Evolutionary conservation across 73 alveolate genomes (phyloP), one percentile per base, ranked within the genome.

Genomic region (Halteria grandinella): DNA sequence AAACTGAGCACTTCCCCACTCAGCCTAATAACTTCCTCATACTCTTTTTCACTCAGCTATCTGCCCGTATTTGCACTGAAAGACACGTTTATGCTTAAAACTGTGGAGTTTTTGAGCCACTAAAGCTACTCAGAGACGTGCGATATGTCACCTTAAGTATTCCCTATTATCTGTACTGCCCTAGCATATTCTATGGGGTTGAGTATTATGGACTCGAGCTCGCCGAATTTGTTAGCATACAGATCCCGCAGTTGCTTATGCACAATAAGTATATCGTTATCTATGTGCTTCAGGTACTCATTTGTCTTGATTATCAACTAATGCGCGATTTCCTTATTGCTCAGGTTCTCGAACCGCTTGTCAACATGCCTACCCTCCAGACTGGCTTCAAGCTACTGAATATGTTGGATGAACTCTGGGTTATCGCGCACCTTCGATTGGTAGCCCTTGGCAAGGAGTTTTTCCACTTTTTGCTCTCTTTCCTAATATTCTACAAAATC

Each of bases 131-230:
- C 87, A 20, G 36, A 10, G 39, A 36, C 60, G 6, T 29, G 14
- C 2, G 71, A 32, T 50, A 84, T 69, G 43, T 89, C n/a, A n/a
- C n/a, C 90, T 27, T 78, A 79, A 25, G 51, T 62, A 63, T 79
- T 75, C 34, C 83, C 90, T 21, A 96, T 90, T 21, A 75, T 82
- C 77, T 79, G 78, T 36, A 94, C 95, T 34, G 97, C 79, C 69
- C 85, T 92, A 15, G 94, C 95, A 63, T 84, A 96, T 45, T 93
- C 97, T 20, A 90, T 57, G 21, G 98, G 97, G 66, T 85, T 92
- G 27, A 88, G 62, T 14, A 96, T 89, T n/a, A 96, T 81, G 12
- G 93, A 69, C 48, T 95, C 96, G 36, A 96, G 79, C 79, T 96
- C 98, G 28, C 94, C 87, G 77, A 96, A 94, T 59, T 79, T 89